Evolutionary conservation across 2,329 filamentous ascomycete genomes (phyloP), one percentile per base, ranked within the genome.

Genomic region (Paraphoma chrysanthemicola): DNA sequence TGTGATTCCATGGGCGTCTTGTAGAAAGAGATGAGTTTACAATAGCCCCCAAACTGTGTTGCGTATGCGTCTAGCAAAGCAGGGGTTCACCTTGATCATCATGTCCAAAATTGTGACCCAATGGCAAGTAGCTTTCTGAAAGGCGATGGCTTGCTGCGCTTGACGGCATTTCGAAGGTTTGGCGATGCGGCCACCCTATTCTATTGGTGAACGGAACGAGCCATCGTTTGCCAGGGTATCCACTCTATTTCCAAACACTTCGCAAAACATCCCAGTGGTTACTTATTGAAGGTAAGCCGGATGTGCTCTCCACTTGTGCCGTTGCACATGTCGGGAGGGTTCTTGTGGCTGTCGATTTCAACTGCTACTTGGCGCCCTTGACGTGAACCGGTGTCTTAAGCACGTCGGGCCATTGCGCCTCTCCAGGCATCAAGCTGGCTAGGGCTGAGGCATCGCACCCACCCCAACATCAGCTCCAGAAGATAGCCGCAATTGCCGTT

Each of bases 351-450:
- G 43, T 31, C 6, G 23, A 4, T 14, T 6, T 9, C 11, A 4
- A 5, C 18, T 9, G 14, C 28, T 46, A 29, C 23, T 44, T 46
- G 44, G 44, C 17, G 44, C 42, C 44, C 44, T 46, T 29, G 44
- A 48, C 42, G 28, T 44, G 53, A 46, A 44, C 59, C 61, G 42
- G 61, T 47, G 58, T 59, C 51, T 51, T 47, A 51, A 45, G 48
- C 50, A 44, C 44, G 60, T 61, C 58, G 44, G 55, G 49, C 53
- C 44, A 56, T 44, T 16, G 39, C 49, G 28, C 49, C n/a, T 28
- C 17, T 48, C 11, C 61, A 49, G 53, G 61, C 56, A 64, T 59
- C 29, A 59, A 57, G 54, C 48, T 38, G 16, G 48, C 29, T 28
- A 23, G 14, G 42, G 17, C 16, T 14, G 16, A 14, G 16, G 36